Conservation (phyloP, 2,329 filamentous ascomycete genomes). For the Blastomyces silverae region DNA sequence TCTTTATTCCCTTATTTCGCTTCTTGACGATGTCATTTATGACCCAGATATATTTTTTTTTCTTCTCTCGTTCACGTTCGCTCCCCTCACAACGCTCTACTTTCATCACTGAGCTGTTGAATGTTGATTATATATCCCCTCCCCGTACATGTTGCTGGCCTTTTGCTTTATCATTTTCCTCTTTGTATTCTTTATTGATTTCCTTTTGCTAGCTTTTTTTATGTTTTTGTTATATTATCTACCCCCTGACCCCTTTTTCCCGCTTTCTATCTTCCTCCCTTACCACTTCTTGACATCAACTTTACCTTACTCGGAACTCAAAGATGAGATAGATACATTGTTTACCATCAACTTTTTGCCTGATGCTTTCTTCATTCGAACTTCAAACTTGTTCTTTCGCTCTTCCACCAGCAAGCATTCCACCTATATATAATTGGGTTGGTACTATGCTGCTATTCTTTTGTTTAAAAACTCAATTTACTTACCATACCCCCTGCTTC, state of each 20-base stretch:
- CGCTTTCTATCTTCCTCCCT: background rate
- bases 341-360: too few relatives aligned
- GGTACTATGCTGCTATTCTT: too few relatives aligned
- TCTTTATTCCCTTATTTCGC: background rate
- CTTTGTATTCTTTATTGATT: conserved; percentile 12
- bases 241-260: background rate
- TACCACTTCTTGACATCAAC: too few relatives aligned
- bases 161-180: conserved; percentile 11
- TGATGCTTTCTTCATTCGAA: too few relatives aligned
- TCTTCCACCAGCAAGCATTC: too few relatives aligned
- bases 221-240: conserved; percentile 20
- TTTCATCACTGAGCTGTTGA: conserved; percentile 3
- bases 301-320: background rate
- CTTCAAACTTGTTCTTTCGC: too few relatives aligned
- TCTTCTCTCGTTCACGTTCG: background rate
- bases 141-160: conserved; percentile 20
- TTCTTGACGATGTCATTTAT: conserved; percentile 23
- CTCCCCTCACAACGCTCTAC: conserved; percentile 6
- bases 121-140: conserved; percentile 14
- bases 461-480: too few relatives aligned
- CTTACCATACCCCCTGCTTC: too few relatives aligned
- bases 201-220: conserved; percentile 17
- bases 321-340: background rate
- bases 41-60: conserved; percentile 14
- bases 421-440: too few relatives aligned